A percentile compares a stretch with the other conserved stretches of the same genome.
These are phyloP conservation scores for Entomortierella parvispora DNA, from an alignment of 192 early-diverging fungal species.

Conservation along the genomic window DNA sequence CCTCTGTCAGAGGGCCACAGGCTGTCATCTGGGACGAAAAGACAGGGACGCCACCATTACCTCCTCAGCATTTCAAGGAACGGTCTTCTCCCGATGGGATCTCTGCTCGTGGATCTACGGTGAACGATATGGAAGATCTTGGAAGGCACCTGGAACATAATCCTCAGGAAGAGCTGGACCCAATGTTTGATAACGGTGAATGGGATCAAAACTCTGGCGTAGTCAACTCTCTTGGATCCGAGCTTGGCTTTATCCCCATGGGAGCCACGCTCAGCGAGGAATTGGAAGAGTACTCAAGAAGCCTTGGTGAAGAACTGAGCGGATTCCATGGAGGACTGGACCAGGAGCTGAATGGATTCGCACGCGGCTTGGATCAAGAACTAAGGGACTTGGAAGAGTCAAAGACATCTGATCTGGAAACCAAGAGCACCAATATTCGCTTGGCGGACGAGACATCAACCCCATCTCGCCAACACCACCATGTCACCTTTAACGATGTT, in stretches of 20 bases:
- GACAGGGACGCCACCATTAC: constrained; percentile 28
- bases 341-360: constrained; percentile 4
- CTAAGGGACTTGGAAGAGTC: neutral
- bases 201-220: constrained; percentile 7
- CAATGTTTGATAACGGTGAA: constrained; percentile 13
- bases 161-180: constrained; percentile 19
- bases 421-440: constrained; percentile 7
- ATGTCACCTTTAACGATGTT: too few species aligned
- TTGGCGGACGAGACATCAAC: neutral
- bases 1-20: constrained; percentile 8
- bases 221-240: constrained; percentile 8
- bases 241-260: constrained; percentile 2
- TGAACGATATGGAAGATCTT: neutral
- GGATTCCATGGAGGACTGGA: constrained; percentile 8
- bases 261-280: neutral
- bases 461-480: too few species aligned
- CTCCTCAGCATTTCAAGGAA: neutral
- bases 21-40: constrained; percentile 49
- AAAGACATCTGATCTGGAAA: neutral
- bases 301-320: constrained; percentile 1
- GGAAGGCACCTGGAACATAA: neutral
- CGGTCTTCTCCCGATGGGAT: neutral
- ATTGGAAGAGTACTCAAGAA: constrained; percentile 1
- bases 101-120: neutral
- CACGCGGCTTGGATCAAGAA: constrained; percentile 8